Evolutionary conservation across 2,329 filamentous ascomycete species (phyloP).

Genomic region (Apiospora aurea): DNA sequence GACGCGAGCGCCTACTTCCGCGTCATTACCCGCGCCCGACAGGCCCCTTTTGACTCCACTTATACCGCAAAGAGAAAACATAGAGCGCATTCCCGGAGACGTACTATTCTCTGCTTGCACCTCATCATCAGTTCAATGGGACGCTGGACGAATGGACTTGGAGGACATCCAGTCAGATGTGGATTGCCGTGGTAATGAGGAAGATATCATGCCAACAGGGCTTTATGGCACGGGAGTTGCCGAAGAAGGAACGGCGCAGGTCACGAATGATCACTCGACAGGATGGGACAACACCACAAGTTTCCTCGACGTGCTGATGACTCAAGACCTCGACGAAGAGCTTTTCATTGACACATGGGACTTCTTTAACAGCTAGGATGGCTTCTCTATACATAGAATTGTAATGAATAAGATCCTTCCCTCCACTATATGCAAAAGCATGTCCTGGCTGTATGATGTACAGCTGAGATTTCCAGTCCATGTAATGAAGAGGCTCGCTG

Average conservation of each 20-base stretch:
- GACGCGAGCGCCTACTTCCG: not conserved
- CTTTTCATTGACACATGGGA: not conserved
- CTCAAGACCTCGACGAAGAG: not conserved
- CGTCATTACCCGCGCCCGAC: not conserved
- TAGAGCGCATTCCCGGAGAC: not conserved
- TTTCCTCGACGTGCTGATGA: not conserved
- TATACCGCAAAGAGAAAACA: not conserved
- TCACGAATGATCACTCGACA: not conserved
- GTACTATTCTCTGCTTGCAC: not conserved
- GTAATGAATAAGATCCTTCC: not conserved
- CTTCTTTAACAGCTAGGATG: not conserved
- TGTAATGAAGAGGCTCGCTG: not conserved
- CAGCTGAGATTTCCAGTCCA: not conserved
- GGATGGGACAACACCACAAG: not conserved
- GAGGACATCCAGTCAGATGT: not conserved
- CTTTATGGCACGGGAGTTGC: not conserved
- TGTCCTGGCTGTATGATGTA: not conserved
- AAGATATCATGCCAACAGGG: not conserved
- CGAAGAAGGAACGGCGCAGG: not conserved
- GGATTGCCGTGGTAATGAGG: not conserved
- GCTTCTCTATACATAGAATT: not conserved
- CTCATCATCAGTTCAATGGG: not conserved
- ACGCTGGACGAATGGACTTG: not conserved
- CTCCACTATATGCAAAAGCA: not conserved
- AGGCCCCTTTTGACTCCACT: not conserved